These are phyloP conservation scores for Purpureocillium takamizusanense DNA, from an alignment of 2,329 filamentous ascomycete species.

Conservation along the genomic window DNA sequence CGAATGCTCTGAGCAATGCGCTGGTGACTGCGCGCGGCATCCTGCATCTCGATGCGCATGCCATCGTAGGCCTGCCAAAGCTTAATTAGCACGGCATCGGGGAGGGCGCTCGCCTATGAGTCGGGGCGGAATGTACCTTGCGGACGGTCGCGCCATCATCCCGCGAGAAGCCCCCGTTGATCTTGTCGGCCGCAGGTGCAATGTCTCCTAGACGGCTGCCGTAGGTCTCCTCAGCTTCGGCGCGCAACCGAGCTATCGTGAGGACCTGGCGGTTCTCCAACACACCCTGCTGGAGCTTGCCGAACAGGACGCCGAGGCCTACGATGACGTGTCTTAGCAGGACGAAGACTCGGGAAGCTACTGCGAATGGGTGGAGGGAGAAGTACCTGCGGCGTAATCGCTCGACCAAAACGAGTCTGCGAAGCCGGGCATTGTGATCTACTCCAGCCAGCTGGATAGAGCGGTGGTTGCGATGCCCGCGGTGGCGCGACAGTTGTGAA, in stretches of 20 bases:
- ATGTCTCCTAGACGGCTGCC: slow-evolving; percentile 75
- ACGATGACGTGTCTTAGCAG: slow-evolving; percentile 8
- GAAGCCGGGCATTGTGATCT: slow-evolving; percentile 69
- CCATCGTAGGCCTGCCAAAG: slow-evolving; percentile 78
- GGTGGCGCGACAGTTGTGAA: not conserved
- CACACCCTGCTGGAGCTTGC: slow-evolving; percentile 93
- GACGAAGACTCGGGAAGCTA: not conserved
- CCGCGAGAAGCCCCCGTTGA: slow-evolving; percentile 73
- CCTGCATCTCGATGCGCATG: slow-evolving; percentile 84
- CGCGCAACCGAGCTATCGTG: slow-evolving; percentile 84
- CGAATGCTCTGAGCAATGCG: slow-evolving; percentile 96
- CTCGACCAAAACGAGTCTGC: slow-evolving; percentile 95
- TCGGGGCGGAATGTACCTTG: slow-evolving; percentile 53
- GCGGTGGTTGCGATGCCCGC: not conserved
- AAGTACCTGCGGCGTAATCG: slow-evolving; percentile 87
- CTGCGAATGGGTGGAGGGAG: not conserved
- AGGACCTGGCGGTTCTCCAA: slow-evolving; percentile 92
- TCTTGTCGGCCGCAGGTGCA: slow-evolving; percentile 69
- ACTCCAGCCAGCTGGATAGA: slow-evolving; percentile 5
- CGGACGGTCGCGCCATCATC: slow-evolving; percentile 94
- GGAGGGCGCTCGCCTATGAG: too few relatives aligned
- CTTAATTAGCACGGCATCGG: not conserved
- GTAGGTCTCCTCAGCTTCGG: slow-evolving; percentile 90
- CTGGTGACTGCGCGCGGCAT: slow-evolving; percentile 79
- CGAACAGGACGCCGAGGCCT: slow-evolving; percentile 88